Evolutionary conservation across 2,329 filamentous ascomycete genomes (phyloP), one percentile per base, ranked within the genome.

Genomic region (Fusarium mexicanum): DNA sequence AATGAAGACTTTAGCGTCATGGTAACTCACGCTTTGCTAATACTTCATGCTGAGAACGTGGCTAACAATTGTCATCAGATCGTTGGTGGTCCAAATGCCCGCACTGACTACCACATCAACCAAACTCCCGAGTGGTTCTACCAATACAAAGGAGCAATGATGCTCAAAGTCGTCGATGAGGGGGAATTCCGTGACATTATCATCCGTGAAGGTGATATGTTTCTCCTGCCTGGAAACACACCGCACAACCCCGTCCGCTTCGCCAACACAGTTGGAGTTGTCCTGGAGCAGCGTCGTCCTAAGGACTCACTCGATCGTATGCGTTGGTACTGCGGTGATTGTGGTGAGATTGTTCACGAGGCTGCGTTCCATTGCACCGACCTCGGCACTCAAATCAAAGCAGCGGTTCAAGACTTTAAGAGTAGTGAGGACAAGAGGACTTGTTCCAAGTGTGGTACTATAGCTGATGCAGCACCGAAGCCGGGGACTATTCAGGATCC

Each of bases 41-140:
- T 37, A 46, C 48, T 50, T 38, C 51, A 43, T 22, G 20, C 26
- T 18, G 24, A 40, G 53, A 24, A 29, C 48, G 38, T 29, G 51
- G 47, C 46, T 55, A 55, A 68, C 41, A 47, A 31, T 18, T 60
- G 47, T 55, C 18, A 24, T 18, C 14, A 91, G 93, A 95, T 98
- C 78, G 95, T 99, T 72, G 96, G 96, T 81, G 96, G 96, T 18
- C 96, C 96, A 79, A 98, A 98, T 83, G 94, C 94, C 70, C 91
- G 96, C 74, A 98, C 95, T 64, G 96, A 98, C 87, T 99, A 98
- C 87, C 96, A 98, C 88, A 96, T 98, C 89, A 98, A 98, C 87
- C 87, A 91, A 78, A 98, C 96, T 1, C 91, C 96, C 18, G 96
- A 98, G 84, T 98, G 95, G 92, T 99, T 98, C 90, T 98, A 96